phyloP scores from a whole-genome alignment of 2,329 filamentous ascomycete genomes.

The Blastomyces parvus region DNA sequence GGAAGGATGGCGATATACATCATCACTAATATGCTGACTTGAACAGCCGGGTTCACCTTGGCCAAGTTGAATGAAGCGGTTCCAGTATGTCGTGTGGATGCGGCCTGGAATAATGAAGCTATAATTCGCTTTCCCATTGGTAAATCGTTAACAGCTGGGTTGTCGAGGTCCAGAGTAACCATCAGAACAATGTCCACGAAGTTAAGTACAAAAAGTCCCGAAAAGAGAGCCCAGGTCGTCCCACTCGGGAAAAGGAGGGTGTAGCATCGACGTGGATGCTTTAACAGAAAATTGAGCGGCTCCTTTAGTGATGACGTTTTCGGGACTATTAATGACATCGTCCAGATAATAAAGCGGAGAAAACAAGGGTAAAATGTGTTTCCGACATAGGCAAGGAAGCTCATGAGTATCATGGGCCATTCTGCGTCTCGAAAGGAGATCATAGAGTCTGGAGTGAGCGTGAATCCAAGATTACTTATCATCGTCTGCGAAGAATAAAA shows the following conservation, averaged over 20 bases:
- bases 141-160: slow-evolving; percentile 35
- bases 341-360: slow-evolving; percentile 50
- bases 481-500: slow-evolving; percentile 46
- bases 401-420: slow-evolving; percentile 33
- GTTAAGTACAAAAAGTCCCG: slow-evolving; percentile 45
- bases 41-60: slow-evolving; percentile 45
- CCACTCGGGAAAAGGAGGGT: slow-evolving; percentile 52
- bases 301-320: slow-evolving; percentile 26
- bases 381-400: slow-evolving; percentile 32
- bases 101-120: slow-evolving; percentile 46
- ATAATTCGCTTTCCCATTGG: slow-evolving; percentile 14
- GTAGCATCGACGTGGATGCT: slow-evolving; percentile 55
- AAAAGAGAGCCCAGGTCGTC: slow-evolving; percentile 51
- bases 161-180: slow-evolving; percentile 43
- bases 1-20: slow-evolving; percentile 98
- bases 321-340: slow-evolving; percentile 40
- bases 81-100: slow-evolving; percentile 41
- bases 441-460: slow-evolving; percentile 48
- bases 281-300: slow-evolving; percentile 48
- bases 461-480: slow-evolving; percentile 46
- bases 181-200: slow-evolving; percentile 49
- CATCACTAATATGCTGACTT: slow-evolving; percentile 62
- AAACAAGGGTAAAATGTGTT: slow-evolving; percentile 46
- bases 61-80: slow-evolving; percentile 45
- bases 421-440: slow-evolving; percentile 39